Base-by-base conservation (phyloP, 169 alveolate species). In the Cryptosporidium andersoni region DNA sequence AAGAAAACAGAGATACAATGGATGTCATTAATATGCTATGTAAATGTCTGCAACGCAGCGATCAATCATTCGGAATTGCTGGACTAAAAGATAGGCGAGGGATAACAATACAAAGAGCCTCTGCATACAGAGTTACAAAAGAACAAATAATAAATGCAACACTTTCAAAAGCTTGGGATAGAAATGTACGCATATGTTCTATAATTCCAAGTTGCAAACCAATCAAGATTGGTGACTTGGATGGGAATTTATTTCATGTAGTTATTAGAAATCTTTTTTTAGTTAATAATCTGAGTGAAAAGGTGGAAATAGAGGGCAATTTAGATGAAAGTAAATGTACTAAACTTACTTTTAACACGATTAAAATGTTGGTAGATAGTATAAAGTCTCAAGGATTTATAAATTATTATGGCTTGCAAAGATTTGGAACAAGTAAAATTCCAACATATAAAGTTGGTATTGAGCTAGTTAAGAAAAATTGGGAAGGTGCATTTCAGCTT, bases 51-150 rank as follows among this genome's bases (percentile, higher is more conserved):
- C 93, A 91, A 58, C 92, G 96, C 51, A 90, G 90, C 34, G 92
- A 91, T 42, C 90, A 94, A 51, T 92, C 90, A 49, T 89, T 95
- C 65, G 94, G 91, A 51, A 88, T 95, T 48, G 95, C 97, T 3
- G 99, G 99, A 53, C 93, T 93, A 81, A 96, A 96, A 81, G 99
- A 96, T 82, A 94, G 94, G 80, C 88, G 99, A 62, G 99, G 97
- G 3, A 93, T 96, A 12, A 96, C 99, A n/a, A 91, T 94, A 12
- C 97, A 96, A 66, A 89, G 85, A 81, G 85, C 47, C 7, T 74
- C 85, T 3, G 66, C 63, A 47, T 74, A 74, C 36, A 74, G 62
- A 74, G 68, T 60, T 58, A 82, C 92, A 67, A 91, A 95, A 39
- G 88, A 90, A 51, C 90, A 93, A 37, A 60, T 92, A 37, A 64